A percentile compares a stretch with the other conserved stretches of the same genome.
Conservation (phyloP, 2,329 filamentous ascomycete genomes). For the Alternaria solani region DNA sequence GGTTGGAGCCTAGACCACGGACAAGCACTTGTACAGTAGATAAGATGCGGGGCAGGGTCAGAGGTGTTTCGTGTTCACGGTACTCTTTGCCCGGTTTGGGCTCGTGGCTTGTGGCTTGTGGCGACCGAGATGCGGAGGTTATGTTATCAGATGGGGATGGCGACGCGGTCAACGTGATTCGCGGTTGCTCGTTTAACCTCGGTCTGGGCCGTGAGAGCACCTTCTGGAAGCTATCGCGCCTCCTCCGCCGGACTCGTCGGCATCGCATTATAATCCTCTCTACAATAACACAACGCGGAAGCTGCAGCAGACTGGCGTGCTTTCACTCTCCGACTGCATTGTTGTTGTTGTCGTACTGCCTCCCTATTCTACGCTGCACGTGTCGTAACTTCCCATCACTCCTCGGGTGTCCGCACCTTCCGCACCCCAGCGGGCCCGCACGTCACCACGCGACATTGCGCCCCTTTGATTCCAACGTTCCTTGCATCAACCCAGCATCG, state of each 20-base stretch:
- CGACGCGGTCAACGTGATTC: constrained; percentile 6
- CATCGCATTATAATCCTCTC: neutral
- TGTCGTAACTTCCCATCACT: neutral
- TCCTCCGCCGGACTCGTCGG: constrained; percentile 2
- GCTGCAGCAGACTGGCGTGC: neutral
- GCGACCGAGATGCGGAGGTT: constrained; percentile 1
- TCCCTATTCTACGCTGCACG: neutral
- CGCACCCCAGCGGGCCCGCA: constrained; percentile 17
- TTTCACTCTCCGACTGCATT: neutral
- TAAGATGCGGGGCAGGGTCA: neutral
- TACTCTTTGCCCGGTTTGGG: constrained; percentile 4
- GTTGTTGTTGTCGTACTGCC: neutral
- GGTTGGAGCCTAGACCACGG: too few relatives aligned
- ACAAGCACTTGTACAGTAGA: neutral
- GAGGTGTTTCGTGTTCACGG: neutral
- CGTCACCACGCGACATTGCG: constrained; percentile 17
- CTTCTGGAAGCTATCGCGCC: constrained; percentile 29
- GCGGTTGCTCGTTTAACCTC: constrained; percentile 20
- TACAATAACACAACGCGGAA: neutral
- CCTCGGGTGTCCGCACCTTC: constrained; percentile 16
- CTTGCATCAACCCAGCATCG: neutral
- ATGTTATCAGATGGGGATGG: constrained; percentile 14
- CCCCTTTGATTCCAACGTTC: neutral
- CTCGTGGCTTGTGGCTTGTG: too few relatives aligned
- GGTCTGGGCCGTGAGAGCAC: constrained; percentile 23